These are phyloP conservation scores for Phymatotrichopsis omnivora DNA, from an alignment of 2,329 filamentous ascomycete genomes.

Conservation along the genomic window DNA sequence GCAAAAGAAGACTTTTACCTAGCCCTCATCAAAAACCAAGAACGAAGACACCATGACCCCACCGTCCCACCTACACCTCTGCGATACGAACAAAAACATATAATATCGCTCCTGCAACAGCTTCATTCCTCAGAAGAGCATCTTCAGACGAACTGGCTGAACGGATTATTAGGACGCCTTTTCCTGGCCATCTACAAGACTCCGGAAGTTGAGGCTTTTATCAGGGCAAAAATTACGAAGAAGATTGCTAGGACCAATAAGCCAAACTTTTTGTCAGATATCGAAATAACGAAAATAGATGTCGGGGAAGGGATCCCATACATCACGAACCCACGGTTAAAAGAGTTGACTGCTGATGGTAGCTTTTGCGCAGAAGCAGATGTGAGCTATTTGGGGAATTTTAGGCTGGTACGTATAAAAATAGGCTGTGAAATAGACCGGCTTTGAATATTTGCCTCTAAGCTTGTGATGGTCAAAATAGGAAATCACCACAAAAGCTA, in stretches of 20 bases:
- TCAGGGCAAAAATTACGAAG: slow-evolving; percentile 81
- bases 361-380: slow-evolving; percentile 82
- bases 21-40: slow-evolving; percentile 74
- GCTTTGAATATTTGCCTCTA: slow-evolving; percentile 4
- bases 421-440: background rate
- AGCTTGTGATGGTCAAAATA: slow-evolving; percentile 3
- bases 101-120: slow-evolving; percentile 80
- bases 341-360: slow-evolving; percentile 82
- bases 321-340: slow-evolving; percentile 78
- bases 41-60: slow-evolving; percentile 48
- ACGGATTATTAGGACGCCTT: slow-evolving; percentile 76
- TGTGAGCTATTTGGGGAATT: slow-evolving; percentile 78
- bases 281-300: slow-evolving; percentile 72
- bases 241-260: slow-evolving; percentile 93
- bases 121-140: slow-evolving; percentile 89
- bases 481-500: slow-evolving; percentile 84
- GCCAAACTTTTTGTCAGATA: slow-evolving; percentile 76
- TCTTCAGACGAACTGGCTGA: slow-evolving; percentile 82
- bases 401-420: slow-evolving; percentile 47
- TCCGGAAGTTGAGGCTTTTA: slow-evolving; percentile 63
- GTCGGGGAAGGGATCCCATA: slow-evolving; percentile 80
- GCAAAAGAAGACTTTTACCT: slow-evolving; percentile 99
- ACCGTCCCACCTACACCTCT: slow-evolving; percentile 54
- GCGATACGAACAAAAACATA: slow-evolving; percentile 71
- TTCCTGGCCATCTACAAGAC: slow-evolving; percentile 87